Evolutionary conservation across 345 rosid species (phyloP).

Genomic region (Murraya koenigii): DNA sequence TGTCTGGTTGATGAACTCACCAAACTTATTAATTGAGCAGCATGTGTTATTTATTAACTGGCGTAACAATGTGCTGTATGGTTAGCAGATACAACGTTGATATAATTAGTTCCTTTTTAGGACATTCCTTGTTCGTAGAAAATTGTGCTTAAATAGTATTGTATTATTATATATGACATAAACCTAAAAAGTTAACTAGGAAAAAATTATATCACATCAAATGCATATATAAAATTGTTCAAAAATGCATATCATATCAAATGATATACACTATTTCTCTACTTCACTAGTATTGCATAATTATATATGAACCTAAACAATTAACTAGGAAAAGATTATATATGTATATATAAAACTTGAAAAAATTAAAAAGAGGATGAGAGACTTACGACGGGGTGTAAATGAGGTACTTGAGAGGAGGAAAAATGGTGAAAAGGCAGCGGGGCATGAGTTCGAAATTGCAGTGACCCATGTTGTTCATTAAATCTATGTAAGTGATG

Average conservation of each 20-base stretch:
- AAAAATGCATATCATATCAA: no score
- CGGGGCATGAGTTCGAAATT: conserved; percentile 47
- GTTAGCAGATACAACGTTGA: not conserved
- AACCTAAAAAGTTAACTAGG: no score
- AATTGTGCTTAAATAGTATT: no score
- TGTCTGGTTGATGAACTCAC: not conserved
- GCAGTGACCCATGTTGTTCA: conserved; percentile 62
- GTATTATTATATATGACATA: no score
- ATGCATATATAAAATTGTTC: not conserved
- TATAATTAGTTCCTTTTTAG: no score
- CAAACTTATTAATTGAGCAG: not conserved
- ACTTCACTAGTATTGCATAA: no score
- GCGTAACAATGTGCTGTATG: not conserved
- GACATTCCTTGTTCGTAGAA: no score
- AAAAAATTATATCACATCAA: no score
- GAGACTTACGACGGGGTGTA: conserved; percentile 53
- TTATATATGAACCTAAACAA: no score
- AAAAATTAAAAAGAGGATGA: not conserved
- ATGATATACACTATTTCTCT: no score
- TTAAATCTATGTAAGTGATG: conserved; percentile 43
- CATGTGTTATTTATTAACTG: not conserved
- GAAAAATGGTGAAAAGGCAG: conserved; percentile 34
- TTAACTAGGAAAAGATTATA: no score
- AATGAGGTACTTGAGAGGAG: conserved; percentile 44
- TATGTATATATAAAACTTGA: no score